Conservation (phyloP, 345 rosid species). For the Melastoma malabathricum region DNA sequence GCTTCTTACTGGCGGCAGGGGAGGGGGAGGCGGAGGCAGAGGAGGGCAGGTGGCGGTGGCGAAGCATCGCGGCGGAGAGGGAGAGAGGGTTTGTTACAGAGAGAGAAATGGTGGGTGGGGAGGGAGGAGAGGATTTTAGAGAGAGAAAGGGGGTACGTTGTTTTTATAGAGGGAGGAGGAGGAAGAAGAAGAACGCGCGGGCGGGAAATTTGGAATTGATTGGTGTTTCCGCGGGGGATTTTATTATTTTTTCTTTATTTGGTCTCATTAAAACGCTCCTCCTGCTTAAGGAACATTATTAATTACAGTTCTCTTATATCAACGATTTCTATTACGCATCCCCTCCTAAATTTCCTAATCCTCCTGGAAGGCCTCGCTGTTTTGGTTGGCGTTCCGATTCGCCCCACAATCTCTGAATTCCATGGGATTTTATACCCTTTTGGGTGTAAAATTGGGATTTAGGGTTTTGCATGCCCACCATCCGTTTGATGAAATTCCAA, state of each 20-base stretch:
- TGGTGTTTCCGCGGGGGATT: no score
- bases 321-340: no score
- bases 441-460: no score
- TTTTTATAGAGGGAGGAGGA: slow-evolving; percentile 4
- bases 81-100: neutral
- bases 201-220: slow-evolving; percentile 4
- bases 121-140: slow-evolving; percentile 7
- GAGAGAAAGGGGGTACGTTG: slow-evolving; percentile 5
- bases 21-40: slow-evolving; percentile 33
- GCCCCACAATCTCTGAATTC: no score
- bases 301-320: no score
- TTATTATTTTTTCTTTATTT: no score
- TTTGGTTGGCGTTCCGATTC: no score
- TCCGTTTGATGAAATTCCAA: slow-evolving; percentile 3
- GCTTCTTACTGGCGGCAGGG: slow-evolving; percentile 38
- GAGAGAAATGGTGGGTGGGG: neutral
- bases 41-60: slow-evolving; percentile 18
- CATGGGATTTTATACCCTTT: no score
- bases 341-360: no score
- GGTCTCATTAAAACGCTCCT: no score
- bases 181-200: slow-evolving; percentile 16
- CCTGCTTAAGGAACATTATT: no score
- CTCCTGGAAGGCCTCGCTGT: no score
- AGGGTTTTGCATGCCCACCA: neutral
- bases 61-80: slow-evolving; percentile 16